Percentiles rank a stretch among this genome's conserved stretches.
Evolutionary conservation across 129 eudicot genomes (phyloP).

Genomic region (Flaveria trinervia): DNA sequence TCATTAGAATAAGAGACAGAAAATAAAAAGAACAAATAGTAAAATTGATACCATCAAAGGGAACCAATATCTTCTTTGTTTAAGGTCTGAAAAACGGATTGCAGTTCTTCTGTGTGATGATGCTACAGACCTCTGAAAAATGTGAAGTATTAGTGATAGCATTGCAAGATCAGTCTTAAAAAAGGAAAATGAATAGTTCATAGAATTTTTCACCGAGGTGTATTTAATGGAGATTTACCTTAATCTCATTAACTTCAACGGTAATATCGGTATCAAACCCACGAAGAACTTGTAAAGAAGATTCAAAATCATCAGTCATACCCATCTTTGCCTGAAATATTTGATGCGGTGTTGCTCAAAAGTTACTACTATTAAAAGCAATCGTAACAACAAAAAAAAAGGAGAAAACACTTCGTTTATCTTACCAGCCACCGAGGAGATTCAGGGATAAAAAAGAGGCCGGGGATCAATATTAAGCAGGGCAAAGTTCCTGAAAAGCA

Average conservation of each 20-base stretch:
- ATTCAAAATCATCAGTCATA: slow-evolving; percentile 93
- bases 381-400: not conserved
- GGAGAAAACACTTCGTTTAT: not conserved
- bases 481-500: slow-evolving; percentile 73
- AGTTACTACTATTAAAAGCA: slow-evolving; percentile 10
- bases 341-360: slow-evolving; percentile 13
- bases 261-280: slow-evolving; percentile 92
- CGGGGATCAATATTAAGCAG: slow-evolving; percentile 84
- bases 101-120: slow-evolving; percentile 75
- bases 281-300: slow-evolving; percentile 94
- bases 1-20: not conserved
- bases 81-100: slow-evolving; percentile 77
- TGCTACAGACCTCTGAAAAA: slow-evolving; percentile 67
- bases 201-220: not conserved
- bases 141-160: not conserved
- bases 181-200: slow-evolving; percentile 13
- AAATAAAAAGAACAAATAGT: not conserved
- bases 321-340: slow-evolving; percentile 88
- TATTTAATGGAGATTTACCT: slow-evolving; percentile 42
- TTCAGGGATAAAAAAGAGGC: slow-evolving; percentile 93
- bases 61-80: slow-evolving; percentile 90
- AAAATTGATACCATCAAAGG: slow-evolving; percentile 71
- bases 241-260: slow-evolving; percentile 89
- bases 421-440: slow-evolving; percentile 98
- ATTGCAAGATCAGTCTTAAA: slow-evolving; percentile 15